Evolutionary conservation across 1,284 basidiomycete species (phyloP).

Genomic region (Cutaneotrichosporon mucoides): DNA sequence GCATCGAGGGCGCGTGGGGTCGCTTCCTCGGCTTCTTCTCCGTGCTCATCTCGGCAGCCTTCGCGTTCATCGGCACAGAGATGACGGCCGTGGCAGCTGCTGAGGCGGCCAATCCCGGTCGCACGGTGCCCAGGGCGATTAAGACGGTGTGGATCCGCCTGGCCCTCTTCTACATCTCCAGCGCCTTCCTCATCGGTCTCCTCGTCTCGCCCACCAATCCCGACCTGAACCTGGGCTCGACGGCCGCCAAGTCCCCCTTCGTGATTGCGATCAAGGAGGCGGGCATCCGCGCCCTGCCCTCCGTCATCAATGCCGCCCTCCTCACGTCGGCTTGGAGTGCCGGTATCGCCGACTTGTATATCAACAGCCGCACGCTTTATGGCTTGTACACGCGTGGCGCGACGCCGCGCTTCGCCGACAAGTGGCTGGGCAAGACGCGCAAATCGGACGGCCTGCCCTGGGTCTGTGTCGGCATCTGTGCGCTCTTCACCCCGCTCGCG

Average conservation of each 20-base stretch:
- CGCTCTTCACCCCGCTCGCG: constrained; percentile 27
- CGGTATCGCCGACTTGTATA: constrained; percentile 56
- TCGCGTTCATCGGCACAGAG: constrained; percentile 33
- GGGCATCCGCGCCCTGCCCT: constrained; percentile 69
- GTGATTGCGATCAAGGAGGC: constrained; percentile 66
- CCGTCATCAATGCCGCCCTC: constrained; percentile 64
- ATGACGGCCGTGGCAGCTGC: constrained; percentile 50
- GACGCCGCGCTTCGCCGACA: constrained; percentile 54
- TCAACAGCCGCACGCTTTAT: constrained; percentile 55
- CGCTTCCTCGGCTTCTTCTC: constrained; percentile 29
- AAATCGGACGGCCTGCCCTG: constrained; percentile 37
- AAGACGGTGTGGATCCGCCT: constrained; percentile 68
- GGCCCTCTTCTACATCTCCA: constrained; percentile 60
- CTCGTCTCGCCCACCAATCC: constrained; percentile 66
- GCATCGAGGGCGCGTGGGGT: constrained; percentile 51
- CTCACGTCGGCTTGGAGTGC: constrained; percentile 53
- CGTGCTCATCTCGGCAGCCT: constrained; percentile 14
- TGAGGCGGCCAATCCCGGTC: constrained; percentile 58
- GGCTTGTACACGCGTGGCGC: constrained; percentile 59
- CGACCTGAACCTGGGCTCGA: constrained; percentile 56
- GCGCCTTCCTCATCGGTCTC: constrained; percentile 63
- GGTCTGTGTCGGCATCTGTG: constrained; percentile 26
- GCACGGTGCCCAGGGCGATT: constrained; percentile 72
- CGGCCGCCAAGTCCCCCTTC: constrained; percentile 71
- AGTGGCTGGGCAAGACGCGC: constrained; percentile 21